Conservation (phyloP, 2,329 filamentous ascomycete genomes). For the Magnaporthales sp. region DNA sequence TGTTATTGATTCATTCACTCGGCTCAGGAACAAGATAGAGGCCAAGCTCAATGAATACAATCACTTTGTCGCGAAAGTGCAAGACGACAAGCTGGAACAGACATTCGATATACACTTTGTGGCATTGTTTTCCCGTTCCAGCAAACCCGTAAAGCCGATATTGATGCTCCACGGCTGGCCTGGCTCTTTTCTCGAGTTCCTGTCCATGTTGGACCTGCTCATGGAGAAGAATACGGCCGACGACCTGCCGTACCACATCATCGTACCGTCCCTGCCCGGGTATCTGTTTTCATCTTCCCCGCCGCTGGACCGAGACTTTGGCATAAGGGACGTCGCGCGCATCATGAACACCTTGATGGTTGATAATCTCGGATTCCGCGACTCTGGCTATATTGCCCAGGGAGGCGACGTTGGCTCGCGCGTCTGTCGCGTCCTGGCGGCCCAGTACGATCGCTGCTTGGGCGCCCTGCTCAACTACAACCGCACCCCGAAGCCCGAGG, state of each 20-base stretch:
- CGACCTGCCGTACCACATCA: slow-evolving; percentile 45
- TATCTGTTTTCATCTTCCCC: slow-evolving; percentile 40
- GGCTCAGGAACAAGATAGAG: slow-evolving; percentile 7
- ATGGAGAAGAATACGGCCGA: slow-evolving; percentile 36
- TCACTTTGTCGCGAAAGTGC: slow-evolving; percentile 33
- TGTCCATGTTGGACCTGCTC: slow-evolving; percentile 38
- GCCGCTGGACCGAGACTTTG: slow-evolving; percentile 34
- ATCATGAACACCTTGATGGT: slow-evolving; percentile 43
- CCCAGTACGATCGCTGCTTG: slow-evolving; percentile 6
- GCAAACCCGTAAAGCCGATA: slow-evolving; percentile 37
- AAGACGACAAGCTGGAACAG: slow-evolving; percentile 21
- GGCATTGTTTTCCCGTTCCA: slow-evolving; percentile 41
- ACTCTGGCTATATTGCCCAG: slow-evolving; percentile 40
- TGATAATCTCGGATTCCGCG: slow-evolving; percentile 36
- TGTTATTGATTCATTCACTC: background rate
- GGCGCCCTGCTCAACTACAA: slow-evolving; percentile 6
- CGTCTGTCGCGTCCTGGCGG: slow-evolving; percentile 9
- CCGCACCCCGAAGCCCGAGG: slow-evolving; percentile 9
- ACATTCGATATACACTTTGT: slow-evolving; percentile 40
- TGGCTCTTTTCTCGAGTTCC: slow-evolving; percentile 43
- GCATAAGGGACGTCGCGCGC: slow-evolving; percentile 26
- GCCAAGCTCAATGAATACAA: slow-evolving; percentile 36
- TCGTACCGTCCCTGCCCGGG: slow-evolving; percentile 46
- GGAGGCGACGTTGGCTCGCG: slow-evolving; percentile 45
- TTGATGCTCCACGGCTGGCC: slow-evolving; percentile 49